Conservation (phyloP, 148 eudicot species). For the Silene uniflora region DNA sequence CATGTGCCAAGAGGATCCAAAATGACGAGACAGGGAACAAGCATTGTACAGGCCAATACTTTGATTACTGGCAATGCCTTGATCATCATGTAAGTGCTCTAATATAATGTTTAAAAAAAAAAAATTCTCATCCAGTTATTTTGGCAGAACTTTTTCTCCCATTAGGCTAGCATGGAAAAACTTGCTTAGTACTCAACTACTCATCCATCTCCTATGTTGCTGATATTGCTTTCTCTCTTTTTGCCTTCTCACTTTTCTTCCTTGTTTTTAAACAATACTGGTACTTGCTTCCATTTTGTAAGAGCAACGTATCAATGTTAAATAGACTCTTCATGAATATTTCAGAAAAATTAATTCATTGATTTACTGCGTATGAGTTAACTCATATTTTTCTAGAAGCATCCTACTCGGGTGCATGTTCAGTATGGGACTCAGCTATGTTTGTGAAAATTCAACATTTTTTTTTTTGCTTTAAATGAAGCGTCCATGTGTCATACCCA, state of each 20-base stretch:
- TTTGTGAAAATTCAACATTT: neutral
- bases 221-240: neutral
- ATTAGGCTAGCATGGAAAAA: neutral
- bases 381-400: neutral
- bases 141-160: neutral
- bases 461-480: neutral
- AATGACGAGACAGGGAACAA: conserved; percentile 26
- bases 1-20: conserved; percentile 28
- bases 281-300: neutral
- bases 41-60: conserved; percentile 33
- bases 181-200: neutral
- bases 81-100: conserved; percentile 27
- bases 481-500: neutral
- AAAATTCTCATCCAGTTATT: neutral
- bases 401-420: neutral
- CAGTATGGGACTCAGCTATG: neutral
- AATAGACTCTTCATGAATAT: neutral
- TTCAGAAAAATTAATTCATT: neutral
- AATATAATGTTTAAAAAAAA: neutral
- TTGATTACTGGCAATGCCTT: conserved; percentile 31
- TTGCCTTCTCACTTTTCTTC: neutral
- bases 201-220: neutral
- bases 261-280: neutral
- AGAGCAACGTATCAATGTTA: neutral
- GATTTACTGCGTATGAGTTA: neutral